Evolutionary conservation across 1,139 yeast species (phyloP), one percentile per base, ranked within the genome.

Genomic region (Geotrichum macrosporum): DNA sequence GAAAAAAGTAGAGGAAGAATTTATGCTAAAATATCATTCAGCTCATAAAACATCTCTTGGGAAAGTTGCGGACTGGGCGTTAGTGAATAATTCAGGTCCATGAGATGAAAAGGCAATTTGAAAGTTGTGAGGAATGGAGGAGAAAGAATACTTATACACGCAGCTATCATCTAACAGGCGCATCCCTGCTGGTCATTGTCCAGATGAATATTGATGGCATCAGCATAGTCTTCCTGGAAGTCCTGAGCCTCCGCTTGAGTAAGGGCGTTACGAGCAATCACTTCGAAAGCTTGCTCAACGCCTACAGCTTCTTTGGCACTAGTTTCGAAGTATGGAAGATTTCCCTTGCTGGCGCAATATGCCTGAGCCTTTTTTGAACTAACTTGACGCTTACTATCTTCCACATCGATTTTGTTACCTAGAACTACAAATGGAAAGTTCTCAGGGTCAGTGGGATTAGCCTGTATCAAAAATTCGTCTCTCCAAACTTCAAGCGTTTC

Each of bases 381-480:
- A 3, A 92, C 87, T 44, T 81, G 81, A 57, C 95, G 81, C 68
- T 88, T 87, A 56, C 82, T 75, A 59, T 92, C 98, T 62, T 92
- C 97, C 34, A 87, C 87, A 65, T 92, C 98, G 50, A 92, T 81
- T 71, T 92, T 92, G 68, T 92, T 92, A 44, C 97, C 98, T 60
- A 92, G 76, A 47, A 89, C 85, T 48, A 89, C 94, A 67, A 92
- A 92, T 2, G 97, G 97, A 73, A 92, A 92, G 59, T 84, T 86
- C 55, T 86, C 96, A 1, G 97, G 97, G 59, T 92, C 94, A 44
- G 82, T 75, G 29, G 94, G 94, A 62, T 87, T 88, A 40, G 95
- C 94, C 66, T 92, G 97, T 48, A 92, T 80, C 55, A 92, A 72
- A 63, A 92, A 92, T 68, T 92, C 97, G 67, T 92, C 97, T 62